Evolutionary conservation across 177 flowering plant genomes (phyloP).

Genomic region (Telopea speciosissima): DNA sequence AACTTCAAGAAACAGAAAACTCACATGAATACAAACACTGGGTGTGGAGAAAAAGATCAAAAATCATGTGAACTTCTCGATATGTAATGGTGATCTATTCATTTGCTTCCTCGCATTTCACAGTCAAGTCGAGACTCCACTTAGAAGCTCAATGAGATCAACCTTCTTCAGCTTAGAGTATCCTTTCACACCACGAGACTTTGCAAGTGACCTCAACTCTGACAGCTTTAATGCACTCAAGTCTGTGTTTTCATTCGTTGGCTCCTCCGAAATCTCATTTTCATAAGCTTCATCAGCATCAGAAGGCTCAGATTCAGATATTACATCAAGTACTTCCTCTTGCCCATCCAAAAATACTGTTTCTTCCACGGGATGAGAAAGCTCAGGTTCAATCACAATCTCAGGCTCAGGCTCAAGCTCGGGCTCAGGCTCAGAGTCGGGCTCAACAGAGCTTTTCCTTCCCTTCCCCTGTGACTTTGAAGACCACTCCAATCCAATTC

Average conservation of each 20-base stretch:
- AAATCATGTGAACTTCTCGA: too few relatives aligned
- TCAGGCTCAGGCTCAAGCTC: constrained; percentile 12
- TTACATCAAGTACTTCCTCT: constrained; percentile 12
- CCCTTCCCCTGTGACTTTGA: constrained; percentile 21
- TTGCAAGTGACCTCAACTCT: constrained; percentile 73
- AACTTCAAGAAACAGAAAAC: too few relatives aligned
- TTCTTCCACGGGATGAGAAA: constrained; percentile 11
- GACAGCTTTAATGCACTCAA: constrained; percentile 56
- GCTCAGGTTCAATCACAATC: constrained; percentile 18
- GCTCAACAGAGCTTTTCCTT: constrained; percentile 22
- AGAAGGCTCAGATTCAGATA: constrained; percentile 12
- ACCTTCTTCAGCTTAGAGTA: constrained; percentile 78
- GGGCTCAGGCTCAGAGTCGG: constrained; percentile 15
- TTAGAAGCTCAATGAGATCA: constrained; percentile 58
- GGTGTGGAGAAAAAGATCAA: too few relatives aligned
- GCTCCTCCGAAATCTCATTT: constrained; percentile 19
- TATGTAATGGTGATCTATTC: too few relatives aligned
- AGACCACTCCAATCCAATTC: constrained; percentile 17
- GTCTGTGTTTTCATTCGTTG: constrained; percentile 21
- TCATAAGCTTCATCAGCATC: constrained; percentile 25
- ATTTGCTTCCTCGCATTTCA: not conserved
- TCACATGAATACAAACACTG: too few relatives aligned
- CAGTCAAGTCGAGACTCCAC: constrained; percentile 26
- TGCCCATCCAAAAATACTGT: constrained; percentile 15
- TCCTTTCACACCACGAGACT: constrained; percentile 79